Percentiles rank a stretch among this genome's conserved stretches.
These are phyloP conservation scores for Hymenoscyphus linearis DNA, from an alignment of 2,329 filamentous ascomycete species.

Conservation along the genomic window DNA sequence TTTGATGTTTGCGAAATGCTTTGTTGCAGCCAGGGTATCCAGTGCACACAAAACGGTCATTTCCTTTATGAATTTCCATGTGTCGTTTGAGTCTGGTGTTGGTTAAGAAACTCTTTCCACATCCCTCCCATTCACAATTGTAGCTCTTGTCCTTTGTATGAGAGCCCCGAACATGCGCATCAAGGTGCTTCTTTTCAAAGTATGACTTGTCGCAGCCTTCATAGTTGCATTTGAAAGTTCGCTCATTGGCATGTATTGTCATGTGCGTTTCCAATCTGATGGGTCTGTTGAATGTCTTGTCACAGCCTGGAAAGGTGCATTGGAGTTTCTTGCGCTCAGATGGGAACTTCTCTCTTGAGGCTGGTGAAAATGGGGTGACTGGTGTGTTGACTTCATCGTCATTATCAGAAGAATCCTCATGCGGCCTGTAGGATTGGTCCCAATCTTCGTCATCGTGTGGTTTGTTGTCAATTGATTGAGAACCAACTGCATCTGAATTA, in stretches of 20 bases:
- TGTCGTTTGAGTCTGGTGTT: conserved; percentile 74
- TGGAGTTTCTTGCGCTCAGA: conserved; percentile 71
- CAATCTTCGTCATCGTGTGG: conserved; percentile 37
- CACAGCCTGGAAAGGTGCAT: conserved; percentile 70
- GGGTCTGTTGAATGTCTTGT: conserved; percentile 82
- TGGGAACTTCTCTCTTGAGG: conserved; percentile 49
- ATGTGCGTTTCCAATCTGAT: conserved; percentile 74
- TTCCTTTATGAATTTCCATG: conserved; percentile 69
- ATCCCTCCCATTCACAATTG: conserved; percentile 65
- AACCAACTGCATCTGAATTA: neutral
- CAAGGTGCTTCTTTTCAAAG: conserved; percentile 78
- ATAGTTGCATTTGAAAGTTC: conserved; percentile 69
- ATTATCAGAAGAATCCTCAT: conserved; percentile 30
- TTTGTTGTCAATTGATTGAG: conserved; percentile 23
- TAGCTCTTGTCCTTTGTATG: conserved; percentile 69
- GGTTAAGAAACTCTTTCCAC: conserved; percentile 76
- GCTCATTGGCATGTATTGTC: conserved; percentile 78
- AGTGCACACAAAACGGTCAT: conserved; percentile 69
- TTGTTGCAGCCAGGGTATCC: conserved; percentile 66
- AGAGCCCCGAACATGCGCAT: conserved; percentile 76
- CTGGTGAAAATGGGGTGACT: conserved; percentile 15
- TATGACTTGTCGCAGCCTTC: conserved; percentile 76
- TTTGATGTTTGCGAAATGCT: conserved; percentile 82
- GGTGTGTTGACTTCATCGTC: conserved; percentile 38
- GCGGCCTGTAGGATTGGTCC: conserved; percentile 25